These are phyloP conservation scores for Ceratocystis albifundus DNA, from an alignment of 2,329 filamentous ascomycete genomes.

Conservation along the genomic window DNA sequence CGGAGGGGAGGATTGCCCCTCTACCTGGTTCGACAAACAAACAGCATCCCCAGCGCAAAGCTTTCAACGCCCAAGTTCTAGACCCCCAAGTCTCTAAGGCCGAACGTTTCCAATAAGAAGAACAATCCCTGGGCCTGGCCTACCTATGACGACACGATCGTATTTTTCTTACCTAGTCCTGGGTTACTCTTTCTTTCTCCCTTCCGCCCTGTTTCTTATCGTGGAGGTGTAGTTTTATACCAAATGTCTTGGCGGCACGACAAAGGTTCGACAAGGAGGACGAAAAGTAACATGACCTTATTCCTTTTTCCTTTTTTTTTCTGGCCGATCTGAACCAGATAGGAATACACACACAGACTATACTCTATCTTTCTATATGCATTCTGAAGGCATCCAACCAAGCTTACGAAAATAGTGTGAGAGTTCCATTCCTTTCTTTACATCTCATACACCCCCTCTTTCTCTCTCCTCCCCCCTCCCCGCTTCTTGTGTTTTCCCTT, in stretches of 20 bases:
- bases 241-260: constrained; percentile 1
- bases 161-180: background rate
- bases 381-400: background rate
- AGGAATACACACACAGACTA: background rate
- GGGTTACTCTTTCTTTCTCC: background rate
- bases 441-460: background rate
- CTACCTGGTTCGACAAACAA: too few relatives aligned
- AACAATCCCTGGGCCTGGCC: background rate
- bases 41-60: too few relatives aligned
- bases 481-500: background rate
- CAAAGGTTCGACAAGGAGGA: constrained; percentile 8
- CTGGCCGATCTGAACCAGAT: background rate
- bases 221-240: background rate
- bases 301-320: background rate
- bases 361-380: background rate
- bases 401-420: background rate
- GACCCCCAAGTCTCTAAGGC: background rate
- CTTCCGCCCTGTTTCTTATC: background rate
- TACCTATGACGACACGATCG: background rate
- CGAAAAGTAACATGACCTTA: constrained; percentile 2
- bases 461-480: background rate
- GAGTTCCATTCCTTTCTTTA: background rate
- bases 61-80: too few relatives aligned
- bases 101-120: background rate
- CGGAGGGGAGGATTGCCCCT: background rate